Evolutionary conservation across 768 basidiomycete species (phyloP).

Genomic region (Pleurotus tuber-regium): DNA sequence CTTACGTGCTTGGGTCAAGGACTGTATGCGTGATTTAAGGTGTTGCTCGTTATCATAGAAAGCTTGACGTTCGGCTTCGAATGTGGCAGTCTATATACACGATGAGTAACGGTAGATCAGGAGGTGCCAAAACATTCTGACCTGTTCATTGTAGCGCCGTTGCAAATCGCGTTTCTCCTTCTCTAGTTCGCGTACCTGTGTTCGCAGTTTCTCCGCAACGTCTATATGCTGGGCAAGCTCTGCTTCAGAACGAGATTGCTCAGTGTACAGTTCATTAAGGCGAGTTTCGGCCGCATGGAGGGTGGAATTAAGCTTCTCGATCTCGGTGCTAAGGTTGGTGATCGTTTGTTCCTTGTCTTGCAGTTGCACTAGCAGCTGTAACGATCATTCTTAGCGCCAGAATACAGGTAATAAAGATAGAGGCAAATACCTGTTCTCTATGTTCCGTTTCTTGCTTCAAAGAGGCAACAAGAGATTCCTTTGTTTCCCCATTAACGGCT

Average conservation of each 20-base stretch:
- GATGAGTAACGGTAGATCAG: conserved; percentile 7
- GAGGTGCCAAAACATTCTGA: conserved; percentile 25
- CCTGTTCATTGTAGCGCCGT: conserved; percentile 88
- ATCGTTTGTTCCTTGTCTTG: conserved; percentile 80
- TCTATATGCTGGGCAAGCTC: conserved; percentile 82
- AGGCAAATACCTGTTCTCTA: conserved; percentile 67
- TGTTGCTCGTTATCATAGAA: conserved; percentile 95
- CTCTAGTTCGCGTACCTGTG: conserved; percentile 82
- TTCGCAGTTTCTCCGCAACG: conserved; percentile 76
- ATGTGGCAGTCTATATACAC: conserved; percentile 65
- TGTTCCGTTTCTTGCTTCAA: conserved; percentile 77
- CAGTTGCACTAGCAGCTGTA: conserved; percentile 69
- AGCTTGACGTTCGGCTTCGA: conserved; percentile 89
- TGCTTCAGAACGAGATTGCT: conserved; percentile 78
- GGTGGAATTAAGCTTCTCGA: conserved; percentile 59
- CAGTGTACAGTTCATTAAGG: conserved; percentile 75
- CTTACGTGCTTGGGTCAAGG: conserved; percentile 66
- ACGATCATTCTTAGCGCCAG: too few species aligned
- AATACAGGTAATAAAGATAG: too few species aligned
- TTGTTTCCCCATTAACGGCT: conserved; percentile 38
- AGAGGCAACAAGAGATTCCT: conserved; percentile 56
- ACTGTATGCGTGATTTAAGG: conserved; percentile 86
- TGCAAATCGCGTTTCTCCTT: conserved; percentile 84
- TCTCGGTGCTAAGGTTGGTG: conserved; percentile 57
- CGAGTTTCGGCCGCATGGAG: conserved; percentile 69